Evolutionary conservation across 176 grass and related monocot species (phyloP), one percentile per base, ranked within the genome.

Genomic region (Tillandsia leiboldiana): DNA sequence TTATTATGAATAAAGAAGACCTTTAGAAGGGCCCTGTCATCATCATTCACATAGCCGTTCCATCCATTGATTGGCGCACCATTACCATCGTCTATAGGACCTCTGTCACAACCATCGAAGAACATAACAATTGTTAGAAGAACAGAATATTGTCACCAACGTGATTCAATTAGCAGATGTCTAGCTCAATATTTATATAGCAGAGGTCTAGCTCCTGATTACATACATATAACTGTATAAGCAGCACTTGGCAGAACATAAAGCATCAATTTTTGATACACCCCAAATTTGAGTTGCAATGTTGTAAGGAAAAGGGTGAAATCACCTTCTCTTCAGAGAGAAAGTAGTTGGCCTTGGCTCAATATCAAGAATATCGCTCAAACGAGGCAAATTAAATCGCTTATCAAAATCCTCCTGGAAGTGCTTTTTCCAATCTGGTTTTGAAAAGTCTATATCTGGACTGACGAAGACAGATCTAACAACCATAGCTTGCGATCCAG

Each of bases 41-140:
- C 80, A 75, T 97, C 89, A 70, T 97, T 80, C 48, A 97, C 94
- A 87, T 92, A 97, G 42, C 89, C 94, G 4, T 97, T 92, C 94
- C 89, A 93, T 51, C 67, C 79, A 63, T 66, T 76, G 52, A 48
- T 53, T 56, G 70, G 26, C 59, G 79, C 58, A 75, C 86, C 82
- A 81, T 81, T 79, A 73, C 71, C 74, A 65, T 85, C 78, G 10
- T 83, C 84, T 26, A 86, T 63, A 73, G 94, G 89, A 54, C 33
- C 58, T 66, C 94, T 97, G 69, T 51, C 48, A 51, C 51, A 72
- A 71, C 66, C 48, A 92, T 42, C 33, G 7, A 42, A 42, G 33
- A 80, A 65, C 33, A 26, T 75, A 51, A 11, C 33, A 65, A 72
- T 18, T 68, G 56, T 11, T 62, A 10, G 29, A 54, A 33, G 26